A percentile compares a stretch with the other conserved stretches of the same genome.
phyloP scores from a whole-genome alignment of 768 basidiomycete species.

The Auriscalpium vulgare region DNA sequence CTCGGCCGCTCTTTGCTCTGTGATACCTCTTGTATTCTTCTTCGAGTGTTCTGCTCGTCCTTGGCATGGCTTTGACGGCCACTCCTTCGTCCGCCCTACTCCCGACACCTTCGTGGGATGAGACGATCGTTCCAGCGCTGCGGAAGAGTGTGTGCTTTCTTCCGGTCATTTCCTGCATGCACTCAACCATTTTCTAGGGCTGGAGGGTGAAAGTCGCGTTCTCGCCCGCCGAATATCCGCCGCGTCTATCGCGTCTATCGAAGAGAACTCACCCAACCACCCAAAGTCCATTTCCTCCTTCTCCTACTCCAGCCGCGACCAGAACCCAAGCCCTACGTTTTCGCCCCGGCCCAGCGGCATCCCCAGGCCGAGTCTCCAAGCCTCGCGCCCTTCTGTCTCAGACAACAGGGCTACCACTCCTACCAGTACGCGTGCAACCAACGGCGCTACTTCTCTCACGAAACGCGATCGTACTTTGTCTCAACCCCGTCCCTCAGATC shows the following conservation, averaged over 20 bases:
- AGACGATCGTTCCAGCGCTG: conserved; percentile 72
- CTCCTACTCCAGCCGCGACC: conserved; percentile 19
- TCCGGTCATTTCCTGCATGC: conserved; percentile 3
- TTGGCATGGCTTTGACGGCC: conserved; percentile 35
- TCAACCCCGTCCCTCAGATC: conserved; percentile 44
- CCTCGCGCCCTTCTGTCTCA: conserved; percentile 26
- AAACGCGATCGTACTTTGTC: conserved; percentile 61
- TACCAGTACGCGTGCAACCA: conserved; percentile 2
- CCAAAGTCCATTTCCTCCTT: conserved; percentile 4
- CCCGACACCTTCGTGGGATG: conserved; percentile 61
- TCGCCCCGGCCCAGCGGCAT: conserved; percentile 34
- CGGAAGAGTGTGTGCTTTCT: conserved; percentile 47
- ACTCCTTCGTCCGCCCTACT: conserved; percentile 29
- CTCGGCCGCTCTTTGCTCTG: conserved; percentile 1
- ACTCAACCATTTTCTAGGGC: conserved; percentile 37
- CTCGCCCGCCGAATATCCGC: conserved; percentile 72
- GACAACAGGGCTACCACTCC: conserved; percentile 10
- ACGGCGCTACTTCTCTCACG: conserved; percentile 16
- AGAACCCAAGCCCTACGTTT: conserved; percentile 16
- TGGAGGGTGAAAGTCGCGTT: conserved; percentile 74
- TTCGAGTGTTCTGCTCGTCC: background rate
- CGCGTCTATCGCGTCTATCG: conserved; percentile 53
- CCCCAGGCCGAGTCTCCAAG: conserved; percentile 38
- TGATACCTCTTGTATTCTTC: conserved; percentile 1
- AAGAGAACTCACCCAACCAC: conserved; percentile 29